Evolutionary conservation across 805 yeast genomes (phyloP).

Genomic region (Maudiozyma barnettii): DNA sequence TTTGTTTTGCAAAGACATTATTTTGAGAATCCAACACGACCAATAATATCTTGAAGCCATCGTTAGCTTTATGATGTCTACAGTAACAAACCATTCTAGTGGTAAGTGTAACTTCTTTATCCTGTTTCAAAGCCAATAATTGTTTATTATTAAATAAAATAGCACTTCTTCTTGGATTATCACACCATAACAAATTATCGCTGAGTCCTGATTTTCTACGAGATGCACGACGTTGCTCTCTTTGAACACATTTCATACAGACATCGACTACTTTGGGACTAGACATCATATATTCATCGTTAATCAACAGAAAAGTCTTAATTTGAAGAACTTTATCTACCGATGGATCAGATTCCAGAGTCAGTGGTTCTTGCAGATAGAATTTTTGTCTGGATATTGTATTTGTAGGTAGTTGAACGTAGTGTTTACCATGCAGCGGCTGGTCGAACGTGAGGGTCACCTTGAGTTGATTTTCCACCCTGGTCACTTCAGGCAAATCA

Average conservation of each 20-base stretch:
- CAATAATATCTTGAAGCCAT: constrained; percentile 70
- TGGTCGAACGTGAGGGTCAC: constrained; percentile 60
- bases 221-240: constrained; percentile 90
- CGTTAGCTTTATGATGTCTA: constrained; percentile 84
- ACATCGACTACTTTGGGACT: constrained; percentile 43
- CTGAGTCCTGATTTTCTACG: constrained; percentile 77
- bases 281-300: constrained; percentile 17
- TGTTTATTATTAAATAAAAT: constrained; percentile 88
- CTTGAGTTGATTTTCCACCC: constrained; percentile 95
- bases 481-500: constrained; percentile 68
- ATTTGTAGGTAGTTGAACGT: constrained; percentile 77
- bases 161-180: constrained; percentile 66
- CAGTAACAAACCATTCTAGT: constrained; percentile 91
- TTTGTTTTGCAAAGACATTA: constrained; percentile 54
- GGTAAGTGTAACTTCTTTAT: constrained; percentile 36
- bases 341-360: constrained; percentile 36
- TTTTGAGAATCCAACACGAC: constrained; percentile 48
- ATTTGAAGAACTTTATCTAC: constrained; percentile 50
- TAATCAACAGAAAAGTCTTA: constrained; percentile 66
- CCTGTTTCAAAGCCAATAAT: constrained; percentile 41
- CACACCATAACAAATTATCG: constrained; percentile 71
- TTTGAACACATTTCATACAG: constrained; percentile 79
- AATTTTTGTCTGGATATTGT: constrained; percentile 81
- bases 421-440: constrained; percentile 41
- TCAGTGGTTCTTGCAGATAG: constrained; percentile 43